Percentiles rank a stretch among this genome's conserved stretches.
These are phyloP conservation scores for Gnomoniopsis smithogilvyi DNA, from an alignment of 2,329 filamentous ascomycete species.

Conservation along the genomic window DNA sequence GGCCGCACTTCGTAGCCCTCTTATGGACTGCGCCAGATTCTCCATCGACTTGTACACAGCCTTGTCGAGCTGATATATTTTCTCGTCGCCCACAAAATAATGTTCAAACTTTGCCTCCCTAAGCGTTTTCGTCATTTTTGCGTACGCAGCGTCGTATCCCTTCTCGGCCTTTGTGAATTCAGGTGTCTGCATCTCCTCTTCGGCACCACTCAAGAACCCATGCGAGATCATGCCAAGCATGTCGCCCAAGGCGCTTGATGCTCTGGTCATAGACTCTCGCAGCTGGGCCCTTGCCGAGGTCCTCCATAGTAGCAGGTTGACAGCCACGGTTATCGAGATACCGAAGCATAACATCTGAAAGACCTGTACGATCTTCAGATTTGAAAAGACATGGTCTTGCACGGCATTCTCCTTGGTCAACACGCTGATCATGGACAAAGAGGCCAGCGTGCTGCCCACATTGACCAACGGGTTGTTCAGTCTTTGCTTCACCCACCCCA, in stretches of 20 bases:
- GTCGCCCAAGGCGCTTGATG: slow-evolving; percentile 72
- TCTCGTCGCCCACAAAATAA: slow-evolving; percentile 75
- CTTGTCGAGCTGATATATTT: slow-evolving; percentile 74
- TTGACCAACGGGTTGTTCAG: slow-evolving; percentile 78
- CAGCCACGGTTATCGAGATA: slow-evolving; percentile 65
- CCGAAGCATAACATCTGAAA: slow-evolving; percentile 82
- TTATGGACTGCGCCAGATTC: slow-evolving; percentile 80
- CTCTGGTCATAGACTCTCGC: slow-evolving; percentile 68
- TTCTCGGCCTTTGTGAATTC: slow-evolving; percentile 61
- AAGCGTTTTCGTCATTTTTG: slow-evolving; percentile 70
- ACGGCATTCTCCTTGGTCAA: slow-evolving; percentile 89
- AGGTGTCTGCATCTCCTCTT: slow-evolving; percentile 68
- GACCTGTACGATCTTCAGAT: slow-evolving; percentile 77
- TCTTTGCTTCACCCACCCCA: slow-evolving; percentile 83
- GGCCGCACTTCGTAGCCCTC: slow-evolving; percentile 85
- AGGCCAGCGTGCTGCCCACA: slow-evolving; percentile 80
- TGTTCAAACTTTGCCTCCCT: slow-evolving; percentile 88
- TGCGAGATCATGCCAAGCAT: slow-evolving; percentile 79
- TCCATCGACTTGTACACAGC: slow-evolving; percentile 81
- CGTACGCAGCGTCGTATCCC: slow-evolving; percentile 65
- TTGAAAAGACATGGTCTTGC: slow-evolving; percentile 76
- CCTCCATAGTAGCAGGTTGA: slow-evolving; percentile 76
- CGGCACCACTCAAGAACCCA: slow-evolving; percentile 78
- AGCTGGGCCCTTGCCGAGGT: slow-evolving; percentile 72
- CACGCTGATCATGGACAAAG: slow-evolving; percentile 84